phyloP scores from a whole-genome alignment of 768 basidiomycete species.

The Lyophyllum decastes region DNA sequence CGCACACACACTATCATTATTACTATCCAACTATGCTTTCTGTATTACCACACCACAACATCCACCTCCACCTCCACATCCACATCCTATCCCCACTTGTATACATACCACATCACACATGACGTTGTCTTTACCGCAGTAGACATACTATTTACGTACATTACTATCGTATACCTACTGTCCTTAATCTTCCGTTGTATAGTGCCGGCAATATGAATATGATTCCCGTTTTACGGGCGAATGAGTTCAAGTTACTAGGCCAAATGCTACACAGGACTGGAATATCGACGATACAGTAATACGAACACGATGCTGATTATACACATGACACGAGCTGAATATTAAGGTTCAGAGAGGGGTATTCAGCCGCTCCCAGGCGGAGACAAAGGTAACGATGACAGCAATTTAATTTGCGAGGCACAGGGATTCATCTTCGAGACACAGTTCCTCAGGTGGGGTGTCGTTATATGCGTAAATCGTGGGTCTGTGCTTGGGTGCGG shows the following conservation, averaged over 20 bases:
- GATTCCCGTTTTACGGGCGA: too few relatives aligned
- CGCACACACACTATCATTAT: slow-evolving; percentile 21
- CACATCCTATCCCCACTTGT: slow-evolving; percentile 10
- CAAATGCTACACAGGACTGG: neutral
- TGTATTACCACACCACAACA: slow-evolving; percentile 11
- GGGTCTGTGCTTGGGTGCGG: neutral
- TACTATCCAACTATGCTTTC: slow-evolving; percentile 18
- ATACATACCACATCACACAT: neutral
- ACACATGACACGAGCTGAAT: neutral
- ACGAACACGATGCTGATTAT: neutral
- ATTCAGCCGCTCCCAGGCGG: neutral
- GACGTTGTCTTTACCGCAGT: slow-evolving; percentile 4
- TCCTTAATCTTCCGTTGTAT: slow-evolving; percentile 11
- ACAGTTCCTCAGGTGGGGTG: neutral
- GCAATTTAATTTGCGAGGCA: neutral
- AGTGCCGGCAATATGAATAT: slow-evolving; percentile 2
- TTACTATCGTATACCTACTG: slow-evolving; percentile 13
- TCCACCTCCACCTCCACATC: neutral
- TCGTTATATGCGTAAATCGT: slow-evolving; percentile 2
- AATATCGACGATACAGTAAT: neutral
- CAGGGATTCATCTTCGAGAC: neutral
- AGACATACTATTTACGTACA: neutral
- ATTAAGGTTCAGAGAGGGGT: neutral
- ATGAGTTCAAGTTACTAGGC: too few relatives aligned
- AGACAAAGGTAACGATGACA: neutral